Evolutionary conservation across 169 alveolate genomes (phyloP).

Genomic region (Amoebophrya sp.): DNA sequence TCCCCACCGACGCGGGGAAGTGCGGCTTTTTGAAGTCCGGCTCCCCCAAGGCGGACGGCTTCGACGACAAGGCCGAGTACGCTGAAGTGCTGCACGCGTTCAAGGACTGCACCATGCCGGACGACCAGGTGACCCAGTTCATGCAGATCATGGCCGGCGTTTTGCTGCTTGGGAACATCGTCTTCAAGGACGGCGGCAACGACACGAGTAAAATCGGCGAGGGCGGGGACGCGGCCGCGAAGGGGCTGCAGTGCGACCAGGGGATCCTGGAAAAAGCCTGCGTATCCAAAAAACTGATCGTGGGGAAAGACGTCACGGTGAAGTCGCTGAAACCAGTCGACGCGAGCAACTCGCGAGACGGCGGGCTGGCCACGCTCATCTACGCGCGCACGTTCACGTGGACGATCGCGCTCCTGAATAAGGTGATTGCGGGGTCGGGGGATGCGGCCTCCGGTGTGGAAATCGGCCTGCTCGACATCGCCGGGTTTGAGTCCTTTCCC

Average conservation of each 20-base stretch:
- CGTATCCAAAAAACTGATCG: not conserved
- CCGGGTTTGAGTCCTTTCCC: slow-evolving; percentile 65
- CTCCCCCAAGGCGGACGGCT: not conserved
- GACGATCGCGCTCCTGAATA: not conserved
- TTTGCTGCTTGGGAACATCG: not conserved
- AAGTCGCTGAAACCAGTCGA: not conserved
- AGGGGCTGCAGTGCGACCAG: not conserved
- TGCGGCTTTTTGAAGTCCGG: not conserved
- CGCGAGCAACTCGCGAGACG: not conserved
- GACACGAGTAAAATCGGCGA: not conserved
- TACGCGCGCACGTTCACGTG: not conserved
- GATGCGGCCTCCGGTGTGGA: slow-evolving; percentile 43
- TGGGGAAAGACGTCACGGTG: not conserved
- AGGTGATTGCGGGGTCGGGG: not conserved
- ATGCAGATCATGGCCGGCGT: not conserved
- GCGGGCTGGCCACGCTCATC: not conserved
- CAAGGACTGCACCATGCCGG: not conserved
- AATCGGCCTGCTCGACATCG: slow-evolving; percentile 57
- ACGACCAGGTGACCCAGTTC: not conserved
- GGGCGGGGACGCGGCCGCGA: not conserved
- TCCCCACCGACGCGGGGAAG: not conserved
- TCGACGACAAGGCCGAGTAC: not conserved
- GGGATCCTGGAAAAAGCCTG: not conserved
- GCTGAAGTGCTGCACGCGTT: not conserved
- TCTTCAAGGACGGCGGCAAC: not conserved